Conservation (phyloP, 768 basidiomycete genomes). For the Podaxis rugospora region DNA sequence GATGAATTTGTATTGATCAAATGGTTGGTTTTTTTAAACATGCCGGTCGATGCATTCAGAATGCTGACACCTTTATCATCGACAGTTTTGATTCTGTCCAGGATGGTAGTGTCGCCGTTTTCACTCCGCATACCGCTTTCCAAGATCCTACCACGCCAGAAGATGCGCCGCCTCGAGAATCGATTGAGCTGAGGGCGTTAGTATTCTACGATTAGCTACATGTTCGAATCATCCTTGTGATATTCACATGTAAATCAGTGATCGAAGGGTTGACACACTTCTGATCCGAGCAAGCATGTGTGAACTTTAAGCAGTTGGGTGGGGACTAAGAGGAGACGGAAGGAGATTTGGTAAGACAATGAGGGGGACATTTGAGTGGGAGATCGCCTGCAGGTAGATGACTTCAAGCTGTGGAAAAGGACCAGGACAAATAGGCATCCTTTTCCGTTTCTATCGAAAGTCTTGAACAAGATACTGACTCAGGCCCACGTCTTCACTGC, state of each 20-base stretch:
- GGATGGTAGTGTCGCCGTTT: constrained; percentile 35
- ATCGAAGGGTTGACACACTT: too few species aligned
- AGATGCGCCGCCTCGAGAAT: constrained; percentile 39
- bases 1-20: constrained; percentile 51
- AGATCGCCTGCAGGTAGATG: too few species aligned
- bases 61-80: neutral
- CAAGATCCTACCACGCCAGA: constrained; percentile 38
- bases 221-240: neutral
- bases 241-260: too few species aligned
- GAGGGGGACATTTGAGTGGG: too few species aligned
- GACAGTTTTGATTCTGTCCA: constrained; percentile 32
- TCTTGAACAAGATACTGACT: neutral
- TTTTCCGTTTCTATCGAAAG: neutral
- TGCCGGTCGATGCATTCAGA: neutral
- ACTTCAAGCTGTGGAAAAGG: too few species aligned
- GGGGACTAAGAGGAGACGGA: too few species aligned
- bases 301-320: too few species aligned
- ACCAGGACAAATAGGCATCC: neutral
- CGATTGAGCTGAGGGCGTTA: constrained; percentile 46
- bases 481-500: neutral
- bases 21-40: constrained; percentile 31
- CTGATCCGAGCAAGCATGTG: too few species aligned
- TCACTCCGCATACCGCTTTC: constrained; percentile 51
- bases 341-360: too few species aligned
- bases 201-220: constrained; percentile 40